Conservation (phyloP, 371 early-diverging fungal species). For the Nematocida displodere region DNA sequence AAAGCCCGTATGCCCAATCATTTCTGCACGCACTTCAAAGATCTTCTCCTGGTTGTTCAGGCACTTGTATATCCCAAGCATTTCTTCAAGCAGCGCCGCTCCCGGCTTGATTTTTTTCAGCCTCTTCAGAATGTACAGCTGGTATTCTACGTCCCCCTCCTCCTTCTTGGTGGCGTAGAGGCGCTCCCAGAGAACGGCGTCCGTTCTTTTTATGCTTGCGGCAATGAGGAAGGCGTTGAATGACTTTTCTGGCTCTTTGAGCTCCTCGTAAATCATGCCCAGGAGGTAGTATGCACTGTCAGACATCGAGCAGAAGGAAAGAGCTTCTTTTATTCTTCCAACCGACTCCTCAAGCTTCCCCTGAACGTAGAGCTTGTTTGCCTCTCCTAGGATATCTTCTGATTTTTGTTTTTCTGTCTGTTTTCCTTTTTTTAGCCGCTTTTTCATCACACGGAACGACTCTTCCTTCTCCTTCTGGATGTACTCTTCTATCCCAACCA, state of each 20-base stretch:
- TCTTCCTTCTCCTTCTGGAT: slow-evolving; percentile 47
- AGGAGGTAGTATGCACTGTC: slow-evolving; percentile 66
- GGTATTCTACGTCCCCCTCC: slow-evolving; percentile 53
- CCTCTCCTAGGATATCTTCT: slow-evolving; percentile 47
- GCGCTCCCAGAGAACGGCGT: slow-evolving; percentile 75
- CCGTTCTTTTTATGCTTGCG: slow-evolving; percentile 75
- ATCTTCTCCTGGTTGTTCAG: slow-evolving; percentile 48
- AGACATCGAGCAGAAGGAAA: slow-evolving; percentile 52
- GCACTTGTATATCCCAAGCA: slow-evolving; percentile 45
- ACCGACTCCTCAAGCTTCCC: slow-evolving; percentile 51
- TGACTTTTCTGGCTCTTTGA: slow-evolving; percentile 71
- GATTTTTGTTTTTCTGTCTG: slow-evolving; percentile 40
- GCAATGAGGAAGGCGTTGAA: slow-evolving; percentile 75
- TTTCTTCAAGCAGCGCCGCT: slow-evolving; percentile 49
- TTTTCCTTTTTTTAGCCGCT: slow-evolving; percentile 38
- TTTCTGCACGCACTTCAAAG: slow-evolving; percentile 54
- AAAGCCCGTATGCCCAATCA: slow-evolving; percentile 28
- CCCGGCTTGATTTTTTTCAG: slow-evolving; percentile 50
- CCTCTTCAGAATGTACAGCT: slow-evolving; percentile 60
- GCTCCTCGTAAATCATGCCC: slow-evolving; percentile 79
- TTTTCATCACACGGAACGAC: slow-evolving; percentile 35
- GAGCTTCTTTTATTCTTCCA: slow-evolving; percentile 51
- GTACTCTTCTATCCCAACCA: slow-evolving; percentile 48
- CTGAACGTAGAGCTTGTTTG: slow-evolving; percentile 60
- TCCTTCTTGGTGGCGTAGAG: slow-evolving; percentile 62